A percentile compares a stretch with the other conserved stretches of the same genome.
Evolutionary conservation across 352 stramenopile species (phyloP).

Genomic region (Globisporangium solare): DNA sequence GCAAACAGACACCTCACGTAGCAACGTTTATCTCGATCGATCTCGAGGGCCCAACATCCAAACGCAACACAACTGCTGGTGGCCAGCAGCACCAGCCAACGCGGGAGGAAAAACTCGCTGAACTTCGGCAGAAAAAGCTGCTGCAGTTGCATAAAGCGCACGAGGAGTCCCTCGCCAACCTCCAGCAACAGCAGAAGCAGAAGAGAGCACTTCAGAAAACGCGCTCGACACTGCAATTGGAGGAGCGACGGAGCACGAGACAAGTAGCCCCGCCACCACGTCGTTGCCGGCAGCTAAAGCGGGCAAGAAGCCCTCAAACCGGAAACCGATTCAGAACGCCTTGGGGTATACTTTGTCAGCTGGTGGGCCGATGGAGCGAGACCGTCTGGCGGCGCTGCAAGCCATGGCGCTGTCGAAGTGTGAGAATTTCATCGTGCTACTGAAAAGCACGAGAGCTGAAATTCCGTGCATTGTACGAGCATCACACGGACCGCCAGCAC

Average conservation of each 20-base stretch:
- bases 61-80: neutral
- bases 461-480: slow-evolving; percentile 72
- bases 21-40: slow-evolving; percentile 20
- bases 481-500: slow-evolving; percentile 36
- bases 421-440: slow-evolving; percentile 73
- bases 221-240: neutral
- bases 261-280: no score
- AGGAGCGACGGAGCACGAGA: neutral
- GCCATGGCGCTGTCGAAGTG: slow-evolving; percentile 36
- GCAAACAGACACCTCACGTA: slow-evolving; percentile 6
- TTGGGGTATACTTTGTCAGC: slow-evolving; percentile 72
- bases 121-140: slow-evolving; percentile 59
- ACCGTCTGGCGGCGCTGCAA: slow-evolving; percentile 38
- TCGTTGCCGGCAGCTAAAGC: no score
- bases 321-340: slow-evolving; percentile 75
- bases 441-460: slow-evolving; percentile 75
- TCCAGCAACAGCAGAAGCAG: slow-evolving; percentile 23
- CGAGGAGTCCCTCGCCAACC: slow-evolving; percentile 11
- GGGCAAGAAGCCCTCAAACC: slow-evolving; percentile 49
- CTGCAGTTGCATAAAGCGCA: slow-evolving; percentile 50
- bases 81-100: neutral
- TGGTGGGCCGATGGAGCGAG: slow-evolving; percentile 53
- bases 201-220: slow-evolving; percentile 9
- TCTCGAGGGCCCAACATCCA: neutral
- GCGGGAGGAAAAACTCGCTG: slow-evolving; percentile 23